A percentile compares a stretch with the other conserved stretches of the same genome.
Evolutionary conservation across 352 stramenopile species (phyloP).

Genomic region (Hyaloperonospora brassicae): DNA sequence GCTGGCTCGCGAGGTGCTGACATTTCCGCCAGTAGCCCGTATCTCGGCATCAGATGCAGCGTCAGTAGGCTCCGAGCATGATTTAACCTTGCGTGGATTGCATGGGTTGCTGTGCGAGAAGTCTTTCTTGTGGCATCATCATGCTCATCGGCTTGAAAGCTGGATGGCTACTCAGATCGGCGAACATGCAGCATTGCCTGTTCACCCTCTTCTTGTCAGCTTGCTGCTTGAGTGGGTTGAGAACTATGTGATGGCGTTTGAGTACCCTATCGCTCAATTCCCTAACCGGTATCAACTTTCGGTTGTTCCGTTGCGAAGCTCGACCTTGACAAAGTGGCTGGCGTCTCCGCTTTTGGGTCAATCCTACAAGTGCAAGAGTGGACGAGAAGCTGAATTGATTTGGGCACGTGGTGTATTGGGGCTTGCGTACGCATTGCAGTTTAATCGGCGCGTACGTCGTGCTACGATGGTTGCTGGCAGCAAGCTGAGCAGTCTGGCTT

Average conservation of each 20-base stretch:
- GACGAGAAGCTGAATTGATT: constrained; percentile 13
- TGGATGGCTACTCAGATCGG: constrained; percentile 43
- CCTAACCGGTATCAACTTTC: constrained; percentile 47
- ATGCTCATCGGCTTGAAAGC: constrained; percentile 41
- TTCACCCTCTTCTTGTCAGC: constrained; percentile 48
- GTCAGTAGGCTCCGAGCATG: constrained; percentile 27
- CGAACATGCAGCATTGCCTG: constrained; percentile 32
- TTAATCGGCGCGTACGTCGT: constrained; percentile 55
- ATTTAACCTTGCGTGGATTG: constrained; percentile 44
- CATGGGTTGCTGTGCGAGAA: constrained; percentile 56
- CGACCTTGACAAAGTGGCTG: constrained; percentile 35
- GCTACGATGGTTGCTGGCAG: constrained; percentile 42
- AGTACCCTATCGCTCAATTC: constrained; percentile 53
- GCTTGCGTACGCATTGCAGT: constrained; percentile 52
- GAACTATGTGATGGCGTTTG: constrained; percentile 68
- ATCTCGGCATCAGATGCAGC: constrained; percentile 26
- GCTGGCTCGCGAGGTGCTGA: constrained; percentile 47
- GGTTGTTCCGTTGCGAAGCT: constrained; percentile 43
- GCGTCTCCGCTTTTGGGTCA: constrained; percentile 16
- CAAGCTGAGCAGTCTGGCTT: constrained; percentile 40
- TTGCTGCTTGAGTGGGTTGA: constrained; percentile 62
- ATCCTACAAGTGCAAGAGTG: constrained; percentile 7
- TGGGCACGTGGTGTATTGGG: constrained; percentile 39
- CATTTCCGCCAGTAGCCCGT: constrained; percentile 27
- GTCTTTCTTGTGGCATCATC: constrained; percentile 57